Percentiles rank a stretch among this genome's conserved stretches.
These are phyloP conservation scores for Smallanthus sonchifolius DNA, from an alignment of 129 eudicot species.

Conservation along the genomic window DNA sequence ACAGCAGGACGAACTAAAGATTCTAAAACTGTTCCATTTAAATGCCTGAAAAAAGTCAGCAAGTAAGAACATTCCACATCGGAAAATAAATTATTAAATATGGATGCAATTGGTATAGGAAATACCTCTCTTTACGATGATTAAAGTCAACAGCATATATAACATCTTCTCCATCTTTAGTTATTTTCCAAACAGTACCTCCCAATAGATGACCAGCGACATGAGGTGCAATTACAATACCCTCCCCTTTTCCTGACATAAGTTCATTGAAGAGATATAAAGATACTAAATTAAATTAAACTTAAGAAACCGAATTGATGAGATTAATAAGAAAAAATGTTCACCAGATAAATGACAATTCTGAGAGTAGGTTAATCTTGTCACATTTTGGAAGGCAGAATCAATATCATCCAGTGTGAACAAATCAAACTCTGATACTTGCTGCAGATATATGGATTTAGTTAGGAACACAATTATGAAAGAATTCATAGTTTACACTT, in stretches of 20 bases:
- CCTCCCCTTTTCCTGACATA: conserved; percentile 86
- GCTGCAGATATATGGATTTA: conserved; percentile 46
- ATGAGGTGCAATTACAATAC: conserved; percentile 96
- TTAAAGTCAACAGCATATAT: conserved; percentile 94
- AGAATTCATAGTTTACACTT: not conserved
- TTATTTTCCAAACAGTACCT: conserved; percentile 91
- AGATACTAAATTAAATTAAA: not conserved
- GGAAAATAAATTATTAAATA: not conserved
- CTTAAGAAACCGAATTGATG: not conserved
- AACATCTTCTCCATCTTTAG: conserved; percentile 98
- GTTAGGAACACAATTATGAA: conserved; percentile 12
- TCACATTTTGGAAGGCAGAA: conserved; percentile 80
- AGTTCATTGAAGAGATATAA: conserved; percentile 1
- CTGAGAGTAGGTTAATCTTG: conserved; percentile 89
- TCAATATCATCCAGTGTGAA: conserved; percentile 97
- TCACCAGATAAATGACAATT: conserved; percentile 85
- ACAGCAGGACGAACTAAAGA: conserved; percentile 96
- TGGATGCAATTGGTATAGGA: conserved; percentile 5
- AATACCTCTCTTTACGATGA: conserved; percentile 93
- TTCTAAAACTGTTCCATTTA: conserved; percentile 91
- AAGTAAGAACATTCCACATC: conserved; percentile 9
- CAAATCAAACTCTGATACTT: conserved; percentile 90
- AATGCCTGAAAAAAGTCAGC: conserved; percentile 54
- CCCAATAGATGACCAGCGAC: conserved; percentile 95
- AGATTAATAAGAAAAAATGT: not conserved